A percentile compares a stretch with the other conserved stretches of the same genome.
These are phyloP conservation scores for Pleomassaria siparia DNA, from an alignment of 2,329 filamentous ascomycete genomes.

Conservation along the genomic window DNA sequence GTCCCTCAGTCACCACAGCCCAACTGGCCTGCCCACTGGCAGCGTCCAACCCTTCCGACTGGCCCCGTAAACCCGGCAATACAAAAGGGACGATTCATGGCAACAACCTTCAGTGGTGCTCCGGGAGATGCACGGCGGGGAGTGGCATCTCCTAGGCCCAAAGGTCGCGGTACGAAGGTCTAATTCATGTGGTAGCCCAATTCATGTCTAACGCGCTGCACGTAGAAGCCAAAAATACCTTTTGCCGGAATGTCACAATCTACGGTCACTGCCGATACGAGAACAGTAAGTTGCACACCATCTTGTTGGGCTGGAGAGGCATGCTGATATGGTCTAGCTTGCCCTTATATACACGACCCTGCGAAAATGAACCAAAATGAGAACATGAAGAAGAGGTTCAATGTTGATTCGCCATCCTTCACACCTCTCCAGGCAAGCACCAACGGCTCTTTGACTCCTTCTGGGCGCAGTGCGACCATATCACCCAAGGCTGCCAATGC, in stretches of 20 bases:
- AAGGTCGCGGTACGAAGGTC: conserved; percentile 44
- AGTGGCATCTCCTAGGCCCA: conserved; percentile 46
- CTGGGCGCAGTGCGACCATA: conserved; percentile 71
- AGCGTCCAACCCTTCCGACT: conserved; percentile 17
- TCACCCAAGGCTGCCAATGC: conserved; percentile 90
- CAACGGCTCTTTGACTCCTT: conserved; percentile 49
- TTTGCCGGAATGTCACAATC: conserved; percentile 90
- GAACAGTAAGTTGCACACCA: conserved; percentile 59
- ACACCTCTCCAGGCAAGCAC: conserved; percentile 65
- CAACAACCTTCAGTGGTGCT: conserved; percentile 38
- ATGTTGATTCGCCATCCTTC: conserved; percentile 95
- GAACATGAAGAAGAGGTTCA: conserved; percentile 69
- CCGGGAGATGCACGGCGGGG: conserved; percentile 45
- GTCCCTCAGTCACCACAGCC: conserved; percentile 17
- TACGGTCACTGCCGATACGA: conserved; percentile 93
- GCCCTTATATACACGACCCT: conserved; percentile 85
- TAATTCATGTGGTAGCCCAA: conserved; percentile 4
- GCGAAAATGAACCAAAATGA: conserved; percentile 61
- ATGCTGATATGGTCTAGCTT: conserved; percentile 46
- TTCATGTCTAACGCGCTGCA: conserved; percentile 21
- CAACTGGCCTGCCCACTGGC: conserved; percentile 17
- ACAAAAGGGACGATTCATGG: conserved; percentile 36
- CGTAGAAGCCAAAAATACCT: conserved; percentile 75
- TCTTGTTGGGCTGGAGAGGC: conserved; percentile 6
- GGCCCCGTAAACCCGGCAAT: conserved; percentile 17